Base-by-base conservation (phyloP, 2,329 filamentous ascomycete genomes). In the Paracoccidioides lutzii region DNA sequence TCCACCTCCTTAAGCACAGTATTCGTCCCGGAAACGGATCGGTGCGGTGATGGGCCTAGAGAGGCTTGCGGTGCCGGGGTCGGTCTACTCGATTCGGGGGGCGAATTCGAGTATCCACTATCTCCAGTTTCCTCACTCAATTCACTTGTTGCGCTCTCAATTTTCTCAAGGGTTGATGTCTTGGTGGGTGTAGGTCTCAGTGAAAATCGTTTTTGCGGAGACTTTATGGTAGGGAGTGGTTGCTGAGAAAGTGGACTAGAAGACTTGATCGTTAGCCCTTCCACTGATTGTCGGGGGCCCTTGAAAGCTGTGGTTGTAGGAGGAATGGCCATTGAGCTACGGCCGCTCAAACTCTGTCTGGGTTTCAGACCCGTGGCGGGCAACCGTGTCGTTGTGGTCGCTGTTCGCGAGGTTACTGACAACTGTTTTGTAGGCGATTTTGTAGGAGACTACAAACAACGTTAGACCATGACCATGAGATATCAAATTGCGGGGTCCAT, bases 351-450 rank as follows among this genome's bases (percentile, higher is more conserved):
- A 42, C 80, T 79, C 42, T 81, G 72, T 49, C 84, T 79, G 52
- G 80, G 66, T 63, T 79, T 84, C 5, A 71, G 60, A 50, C 70
- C 66, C 3, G 67, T 37, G 69, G 59, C 70, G 65, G 60, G 76
- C 63, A 46, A 76, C 53, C 74, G 68, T 62, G 71, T 53, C 51
- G 69, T 69, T 62, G 79, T 82, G 43, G 82, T 79, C 41, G 70
- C 76, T 48, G 58, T 64, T 58, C 37, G 70, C 62, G 79, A 82
- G 9, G 72, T 72, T 10, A 71, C 75, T 8, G 65, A 61, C n/a
- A 87, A 69, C 63, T 87, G 85, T 66, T 93, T 93, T 3, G 85
- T 88, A 1, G 88, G 88, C 1, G 87, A 90, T 64, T 88, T 90
- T 0, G 81, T 84, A 2, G 88, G 87, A 57, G 85, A 89, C 83